These are phyloP conservation scores for Piper betle DNA, from an alignment of 164 flowering plant species.

Conservation along the genomic window DNA sequence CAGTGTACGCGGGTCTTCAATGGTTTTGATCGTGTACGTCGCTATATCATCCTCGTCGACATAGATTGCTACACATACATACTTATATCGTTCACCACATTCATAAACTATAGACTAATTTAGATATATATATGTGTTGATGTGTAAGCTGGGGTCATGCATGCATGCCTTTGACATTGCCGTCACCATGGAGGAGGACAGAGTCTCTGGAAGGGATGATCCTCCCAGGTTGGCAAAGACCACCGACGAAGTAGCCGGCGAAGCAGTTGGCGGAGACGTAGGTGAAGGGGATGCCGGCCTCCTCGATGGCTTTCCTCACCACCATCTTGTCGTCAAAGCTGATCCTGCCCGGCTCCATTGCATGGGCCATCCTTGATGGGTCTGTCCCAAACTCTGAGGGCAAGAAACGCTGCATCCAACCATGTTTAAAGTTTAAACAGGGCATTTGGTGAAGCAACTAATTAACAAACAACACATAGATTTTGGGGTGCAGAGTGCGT, in stretches of 20 bases:
- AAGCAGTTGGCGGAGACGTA: constrained; percentile 19
- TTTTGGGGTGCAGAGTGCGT: no score
- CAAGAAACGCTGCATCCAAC: constrained; percentile 10
- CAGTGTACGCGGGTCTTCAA: constrained; percentile 56
- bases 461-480: no score
- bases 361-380: constrained; percentile 13
- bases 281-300: constrained; percentile 16
- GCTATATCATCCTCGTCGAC: constrained; percentile 62
- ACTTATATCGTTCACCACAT: not conserved
- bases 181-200: constrained; percentile 10
- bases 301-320: constrained; percentile 15
- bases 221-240: constrained; percentile 6
- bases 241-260: constrained; percentile 13
- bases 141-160: not conserved
- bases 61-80: constrained; percentile 28
- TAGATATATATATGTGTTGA: not conserved
- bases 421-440: no score
- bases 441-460: no score
- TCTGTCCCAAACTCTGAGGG: constrained; percentile 17
- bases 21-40: constrained; percentile 42
- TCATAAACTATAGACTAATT: not conserved
- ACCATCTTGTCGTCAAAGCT: constrained; percentile 19
- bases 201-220: constrained; percentile 8
- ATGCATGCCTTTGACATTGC: constrained; percentile 10
- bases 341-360: constrained; percentile 13